Evolutionary conservation across 441 rosid genomes (phyloP), one percentile per base, ranked within the genome.

Genomic region (Pelargonium citronellum): DNA sequence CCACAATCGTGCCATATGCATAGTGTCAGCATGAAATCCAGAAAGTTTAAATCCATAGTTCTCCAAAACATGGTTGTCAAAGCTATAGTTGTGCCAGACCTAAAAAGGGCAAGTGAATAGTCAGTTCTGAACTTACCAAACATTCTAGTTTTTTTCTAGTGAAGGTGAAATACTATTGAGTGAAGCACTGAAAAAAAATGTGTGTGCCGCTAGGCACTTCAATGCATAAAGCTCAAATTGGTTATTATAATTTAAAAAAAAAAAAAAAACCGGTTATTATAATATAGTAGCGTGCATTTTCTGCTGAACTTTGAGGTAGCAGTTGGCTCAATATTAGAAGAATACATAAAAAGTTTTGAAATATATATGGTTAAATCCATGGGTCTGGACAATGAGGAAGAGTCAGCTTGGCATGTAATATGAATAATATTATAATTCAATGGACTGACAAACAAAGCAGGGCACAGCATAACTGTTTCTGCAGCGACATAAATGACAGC

Each of bases 51-150:
- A 69, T 64, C 87, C 95, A 78, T 87, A 87, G 68, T 94, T 94
- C 81, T 87, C 83, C 57, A 95, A 74, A 53, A 91, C 84, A 79
- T 95, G 99, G 74, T 73, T 85, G 77, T 91, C 99, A 69, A 95
- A 95, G 87, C 99, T 91, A 78, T 91, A 95, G 77, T 90, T 95
- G 85, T 95, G 99, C 96, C 99, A 95, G 64, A 91, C 96, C 97
- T 95, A 70, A 70, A 69, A 64, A 53, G 34, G 64, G 58, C 10
- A 63, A 7, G 61, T 8, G 58, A 78, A 13, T 49, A 37, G 57
- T 73, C 67, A 75, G 39, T 47, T 22, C 57, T 5, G 27, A 51
- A 67, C 37, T 6, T 47, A 13, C 51, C 22, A 27, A 17, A 58
- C 39, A 20, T 11, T 43, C 19, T 10, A 15, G 15, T 22, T 65